Evolutionary conservation across 768 basidiomycete species (phyloP).

Genomic region (Dendrothele bispora): DNA sequence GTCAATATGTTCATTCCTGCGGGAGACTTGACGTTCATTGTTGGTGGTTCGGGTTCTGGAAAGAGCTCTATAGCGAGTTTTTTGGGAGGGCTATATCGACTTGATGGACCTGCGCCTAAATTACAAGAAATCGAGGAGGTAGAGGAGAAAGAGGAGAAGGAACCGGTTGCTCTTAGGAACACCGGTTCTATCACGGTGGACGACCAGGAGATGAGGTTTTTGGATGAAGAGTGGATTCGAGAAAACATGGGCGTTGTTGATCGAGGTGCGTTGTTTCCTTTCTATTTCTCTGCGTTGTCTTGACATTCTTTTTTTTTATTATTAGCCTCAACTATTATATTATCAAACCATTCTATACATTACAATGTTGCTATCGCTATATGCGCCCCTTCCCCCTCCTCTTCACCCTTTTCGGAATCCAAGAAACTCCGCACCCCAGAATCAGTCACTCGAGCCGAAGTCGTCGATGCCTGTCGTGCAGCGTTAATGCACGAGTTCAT

Average conservation of each 20-base stretch:
- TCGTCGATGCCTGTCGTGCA: slow-evolving; percentile 78
- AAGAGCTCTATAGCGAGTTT: slow-evolving; percentile 72
- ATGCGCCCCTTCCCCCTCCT: slow-evolving; percentile 84
- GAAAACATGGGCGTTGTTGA: slow-evolving; percentile 73
- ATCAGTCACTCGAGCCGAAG: slow-evolving; percentile 63
- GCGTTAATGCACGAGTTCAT: slow-evolving; percentile 91
- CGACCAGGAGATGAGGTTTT: slow-evolving; percentile 73
- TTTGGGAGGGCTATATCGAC: slow-evolving; percentile 71
- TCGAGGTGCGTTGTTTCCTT: no score
- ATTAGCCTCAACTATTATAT: slow-evolving; percentile 44
- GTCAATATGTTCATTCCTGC: slow-evolving; percentile 71
- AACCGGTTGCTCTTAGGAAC: no score
- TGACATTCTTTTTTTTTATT: no score
- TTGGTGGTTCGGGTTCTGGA: slow-evolving; percentile 76
- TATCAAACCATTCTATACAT: slow-evolving; percentile 78
- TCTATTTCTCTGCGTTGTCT: no score
- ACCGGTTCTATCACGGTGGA: slow-evolving; percentile 75
- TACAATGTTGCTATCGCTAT: slow-evolving; percentile 90
- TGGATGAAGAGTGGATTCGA: slow-evolving; percentile 72
- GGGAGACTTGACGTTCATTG: slow-evolving; percentile 74
- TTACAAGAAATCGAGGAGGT: no score
- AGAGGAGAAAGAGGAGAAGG: no score
- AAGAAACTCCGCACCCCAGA: slow-evolving; percentile 39
- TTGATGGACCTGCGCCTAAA: no score
- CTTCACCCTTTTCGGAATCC: slow-evolving; percentile 3